Evolutionary conservation across 805 yeast genomes (phyloP).

Genomic region (Candida broadrunensis): DNA sequence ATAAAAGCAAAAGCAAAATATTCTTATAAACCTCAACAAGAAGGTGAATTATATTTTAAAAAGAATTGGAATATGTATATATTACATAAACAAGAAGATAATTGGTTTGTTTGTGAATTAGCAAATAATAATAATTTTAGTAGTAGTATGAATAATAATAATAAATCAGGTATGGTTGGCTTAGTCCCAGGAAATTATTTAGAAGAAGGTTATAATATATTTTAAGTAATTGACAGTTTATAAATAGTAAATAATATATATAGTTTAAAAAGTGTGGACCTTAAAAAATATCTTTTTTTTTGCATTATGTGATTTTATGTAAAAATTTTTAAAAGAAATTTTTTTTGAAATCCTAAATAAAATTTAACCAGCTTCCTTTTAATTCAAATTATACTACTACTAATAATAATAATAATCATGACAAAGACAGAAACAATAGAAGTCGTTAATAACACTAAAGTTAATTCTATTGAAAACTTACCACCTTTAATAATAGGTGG

Average conservation of each 20-base stretch:
- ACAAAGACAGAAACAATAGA: no score
- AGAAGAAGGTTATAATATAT: conserved; percentile 22
- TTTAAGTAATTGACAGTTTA: no score
- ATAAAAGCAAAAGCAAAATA: conserved; percentile 39
- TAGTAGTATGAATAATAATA: conserved; percentile 32
- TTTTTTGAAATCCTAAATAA: no score
- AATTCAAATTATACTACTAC: no score
- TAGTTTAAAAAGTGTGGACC: no score
- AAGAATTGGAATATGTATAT: conserved; percentile 42
- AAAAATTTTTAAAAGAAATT: no score
- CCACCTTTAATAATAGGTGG: conserved; percentile 80
- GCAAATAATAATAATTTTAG: conserved; percentile 28
- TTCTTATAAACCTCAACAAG: conserved; percentile 37
- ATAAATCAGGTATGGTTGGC: conserved; percentile 32
- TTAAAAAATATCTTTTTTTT: no score
- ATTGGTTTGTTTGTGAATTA: conserved; percentile 44
- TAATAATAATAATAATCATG: no score
- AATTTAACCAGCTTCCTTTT: no score
- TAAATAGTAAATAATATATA: no score
- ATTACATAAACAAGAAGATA: conserved; percentile 41
- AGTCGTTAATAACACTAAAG: no score
- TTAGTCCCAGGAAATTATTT: conserved; percentile 44
- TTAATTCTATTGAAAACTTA: conserved; percentile 26
- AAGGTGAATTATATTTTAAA: conserved; percentile 37
- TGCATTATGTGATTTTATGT: no score